Base-by-base conservation (phyloP, 495 filamentous ascomycete species). In the Viridothelium virens region DNA sequence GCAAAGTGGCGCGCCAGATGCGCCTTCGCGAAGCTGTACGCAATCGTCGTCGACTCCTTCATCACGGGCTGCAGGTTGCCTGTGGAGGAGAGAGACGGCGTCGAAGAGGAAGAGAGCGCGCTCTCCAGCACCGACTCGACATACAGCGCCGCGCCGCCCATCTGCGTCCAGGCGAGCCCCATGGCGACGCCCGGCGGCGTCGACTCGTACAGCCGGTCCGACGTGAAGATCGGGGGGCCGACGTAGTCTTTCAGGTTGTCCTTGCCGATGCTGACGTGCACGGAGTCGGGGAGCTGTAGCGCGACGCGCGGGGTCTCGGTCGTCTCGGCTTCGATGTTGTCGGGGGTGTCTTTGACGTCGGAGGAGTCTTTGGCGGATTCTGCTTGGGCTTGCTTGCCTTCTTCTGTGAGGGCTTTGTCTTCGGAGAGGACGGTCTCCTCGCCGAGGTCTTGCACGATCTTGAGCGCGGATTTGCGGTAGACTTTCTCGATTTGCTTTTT, bases 401-500 rank as follows among this genome's bases (percentile, higher is more conserved):
- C 91, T 3, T 90, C 87, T 6, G 93, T 96, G 61, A 96, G 74
- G 16, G 91, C 94, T 68, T 89, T 86, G 36, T 86, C 84, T 77
- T 97, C 94, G 1, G 89, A 82, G 14, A 96, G 78, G 11, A 81
- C 90, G 34, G 90, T 86, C 76, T 97, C 92, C 76, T 98, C 94
- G 62, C 94, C 94, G 3, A 97, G 79, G 69, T 97, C 94, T 74
- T 91, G 89, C 37, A 99, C 91, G 70, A 99, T 97, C 77, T 96
- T 97, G 69, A 97, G 83, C 11, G 95, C 95, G 18, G 92, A 89
- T 78, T 99, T 99, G 50, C 95, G 89, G 77, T 96, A 99, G 4
- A 99, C 91, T 80, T 97, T 97, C 74, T 99, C 95, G 69, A 99
- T 99, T 74, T 97, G 93, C 81, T 99, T 97, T 82, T 99, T 99